phyloP scores from a whole-genome alignment of 2,329 filamentous ascomycete genomes.

The Fusarium citri region DNA sequence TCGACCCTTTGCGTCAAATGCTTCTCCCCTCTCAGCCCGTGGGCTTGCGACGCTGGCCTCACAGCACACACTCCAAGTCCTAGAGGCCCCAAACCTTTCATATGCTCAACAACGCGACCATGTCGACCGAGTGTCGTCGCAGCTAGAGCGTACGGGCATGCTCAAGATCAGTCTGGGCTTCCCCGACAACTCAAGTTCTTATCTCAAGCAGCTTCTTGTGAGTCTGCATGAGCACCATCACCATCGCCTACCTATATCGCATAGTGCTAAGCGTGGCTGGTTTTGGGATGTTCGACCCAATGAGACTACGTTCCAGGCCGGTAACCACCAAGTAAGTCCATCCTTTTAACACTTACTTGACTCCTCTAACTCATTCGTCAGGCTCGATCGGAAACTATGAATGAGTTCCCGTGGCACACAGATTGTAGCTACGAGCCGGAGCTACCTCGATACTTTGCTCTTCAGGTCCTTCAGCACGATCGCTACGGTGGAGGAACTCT shows the following conservation, averaged over 20 bases:
- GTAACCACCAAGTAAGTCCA: slow-evolving; percentile 51
- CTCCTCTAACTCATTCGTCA: background rate
- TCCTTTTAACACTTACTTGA: too few relatives aligned
- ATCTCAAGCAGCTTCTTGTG: slow-evolving; percentile 50
- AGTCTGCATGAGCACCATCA: slow-evolving; percentile 50
- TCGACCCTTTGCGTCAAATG: background rate
- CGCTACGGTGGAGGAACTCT: slow-evolving; percentile 55
- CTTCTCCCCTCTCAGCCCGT: background rate
- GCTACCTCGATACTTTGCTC: slow-evolving; percentile 54
- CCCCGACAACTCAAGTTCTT: slow-evolving; percentile 48
- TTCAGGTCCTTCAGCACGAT: slow-evolving; percentile 57
- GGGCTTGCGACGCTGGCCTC: slow-evolving; percentile 11
- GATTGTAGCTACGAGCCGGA: slow-evolving; percentile 57
- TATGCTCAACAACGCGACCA: slow-evolving; percentile 31
- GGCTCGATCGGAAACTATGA: slow-evolving; percentile 52
- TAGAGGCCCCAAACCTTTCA: slow-evolving; percentile 28
- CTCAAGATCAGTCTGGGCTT: slow-evolving; percentile 53
- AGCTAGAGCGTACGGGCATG: slow-evolving; percentile 45
- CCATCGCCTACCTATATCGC: slow-evolving; percentile 54
- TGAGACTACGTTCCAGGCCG: slow-evolving; percentile 45
- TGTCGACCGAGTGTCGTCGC: slow-evolving; percentile 28
- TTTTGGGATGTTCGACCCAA: slow-evolving; percentile 58
- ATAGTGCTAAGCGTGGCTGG: slow-evolving; percentile 57
- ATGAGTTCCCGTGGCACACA: slow-evolving; percentile 58
- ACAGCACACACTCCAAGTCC: background rate